Percentiles rank a stretch among this genome's conserved stretches.
These are phyloP conservation scores for Fraxinus greggii DNA, from an alignment of 305 asterid genomes.

Conservation along the genomic window DNA sequence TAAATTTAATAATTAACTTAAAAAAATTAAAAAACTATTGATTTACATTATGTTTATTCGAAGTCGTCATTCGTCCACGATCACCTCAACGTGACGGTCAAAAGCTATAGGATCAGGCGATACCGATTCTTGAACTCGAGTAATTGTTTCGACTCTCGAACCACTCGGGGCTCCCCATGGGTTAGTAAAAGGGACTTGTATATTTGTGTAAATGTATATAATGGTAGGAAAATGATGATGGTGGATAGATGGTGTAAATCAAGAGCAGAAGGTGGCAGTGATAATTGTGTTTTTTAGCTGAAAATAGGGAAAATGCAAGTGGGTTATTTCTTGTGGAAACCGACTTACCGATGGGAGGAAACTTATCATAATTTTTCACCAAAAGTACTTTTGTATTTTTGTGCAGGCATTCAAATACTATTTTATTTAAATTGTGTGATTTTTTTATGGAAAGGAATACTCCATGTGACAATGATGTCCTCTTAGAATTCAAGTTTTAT, in stretches of 20 bases:
- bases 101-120: not conserved
- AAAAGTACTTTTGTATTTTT: constrained; percentile 10
- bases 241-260: not conserved
- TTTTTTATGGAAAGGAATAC: not conserved
- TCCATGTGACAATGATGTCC: constrained; percentile 44
- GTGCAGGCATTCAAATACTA: constrained; percentile 11
- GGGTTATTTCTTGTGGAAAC: constrained; percentile 36
- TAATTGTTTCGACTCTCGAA: not conserved
- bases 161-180: not conserved
- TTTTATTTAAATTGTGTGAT: not conserved
- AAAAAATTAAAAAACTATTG: not conserved
- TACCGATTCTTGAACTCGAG: not conserved
- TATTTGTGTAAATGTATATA: not conserved
- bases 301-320: constrained; percentile 39
- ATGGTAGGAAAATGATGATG: constrained; percentile 12
- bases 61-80: not conserved
- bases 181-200: not conserved
- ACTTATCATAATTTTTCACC: constrained; percentile 14
- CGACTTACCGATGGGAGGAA: constrained; percentile 26
- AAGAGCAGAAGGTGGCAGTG: constrained; percentile 26
- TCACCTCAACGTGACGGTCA: not conserved
- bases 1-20: not conserved
- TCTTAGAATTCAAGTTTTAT: constrained; percentile 24
- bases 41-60: not conserved
- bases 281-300: constrained; percentile 32